Percentiles rank a stretch among this genome's conserved stretches.
These are phyloP conservation scores for Fusarium anthophilum DNA, from an alignment of 2,329 filamentous ascomycete genomes.

Conservation along the genomic window DNA sequence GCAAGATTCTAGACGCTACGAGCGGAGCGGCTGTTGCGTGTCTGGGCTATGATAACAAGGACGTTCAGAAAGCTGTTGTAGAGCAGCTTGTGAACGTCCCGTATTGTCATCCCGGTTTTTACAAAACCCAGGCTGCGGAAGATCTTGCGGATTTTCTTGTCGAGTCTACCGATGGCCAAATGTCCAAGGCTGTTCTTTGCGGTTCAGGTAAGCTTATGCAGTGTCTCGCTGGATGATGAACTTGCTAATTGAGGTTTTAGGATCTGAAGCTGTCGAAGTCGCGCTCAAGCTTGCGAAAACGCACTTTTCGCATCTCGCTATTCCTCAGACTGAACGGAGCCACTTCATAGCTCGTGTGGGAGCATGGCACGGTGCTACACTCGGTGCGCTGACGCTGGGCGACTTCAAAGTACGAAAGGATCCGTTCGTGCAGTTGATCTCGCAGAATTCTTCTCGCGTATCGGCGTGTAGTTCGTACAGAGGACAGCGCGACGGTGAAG, in stretches of 20 bases:
- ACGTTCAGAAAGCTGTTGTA: slow-evolving; percentile 35
- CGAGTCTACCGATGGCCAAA: slow-evolving; percentile 24
- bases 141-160: slow-evolving; percentile 35
- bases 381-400: slow-evolving; percentile 29
- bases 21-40: slow-evolving; percentile 39
- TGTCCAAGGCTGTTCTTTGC: slow-evolving; percentile 36
- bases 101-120: slow-evolving; percentile 35
- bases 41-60: slow-evolving; percentile 35
- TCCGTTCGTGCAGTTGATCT: slow-evolving; percentile 28
- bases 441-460: slow-evolving; percentile 19
- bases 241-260: not conserved
- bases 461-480: slow-evolving; percentile 20
- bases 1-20: slow-evolving; percentile 37
- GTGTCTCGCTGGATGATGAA: accelerated
- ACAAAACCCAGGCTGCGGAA: slow-evolving; percentile 32
- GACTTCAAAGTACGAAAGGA: slow-evolving; percentile 37
- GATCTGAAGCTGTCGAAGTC: slow-evolving; percentile 36
- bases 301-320: slow-evolving; percentile 26
- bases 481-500: not conserved
- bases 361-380: slow-evolving; percentile 32
- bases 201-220: slow-evolving; percentile 19
- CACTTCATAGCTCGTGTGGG: slow-evolving; percentile 32
- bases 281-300: slow-evolving; percentile 36
- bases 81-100: slow-evolving; percentile 31
- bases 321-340: slow-evolving; percentile 21